phyloP scores from a whole-genome alignment of 129 eudicot genomes.

The Tanacetum coccineum region DNA sequence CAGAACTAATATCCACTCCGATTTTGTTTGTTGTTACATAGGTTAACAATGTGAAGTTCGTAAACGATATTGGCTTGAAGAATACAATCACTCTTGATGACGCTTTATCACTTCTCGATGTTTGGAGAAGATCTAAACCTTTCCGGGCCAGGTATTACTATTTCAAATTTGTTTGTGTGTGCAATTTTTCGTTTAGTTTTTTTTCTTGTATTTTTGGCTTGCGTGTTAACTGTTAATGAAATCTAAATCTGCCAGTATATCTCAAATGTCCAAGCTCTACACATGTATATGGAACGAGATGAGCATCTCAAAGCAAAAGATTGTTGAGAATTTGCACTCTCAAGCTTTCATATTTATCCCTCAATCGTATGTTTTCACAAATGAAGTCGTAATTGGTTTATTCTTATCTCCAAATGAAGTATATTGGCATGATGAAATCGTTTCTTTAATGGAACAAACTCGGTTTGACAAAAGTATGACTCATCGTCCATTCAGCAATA shows the following conservation, averaged over 20 bases:
- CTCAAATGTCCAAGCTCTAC: constrained; percentile 69
- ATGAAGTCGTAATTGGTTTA: constrained; percentile 51
- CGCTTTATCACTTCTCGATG: constrained; percentile 41
- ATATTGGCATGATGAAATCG: constrained; percentile 62
- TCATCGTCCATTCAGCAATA: constrained; percentile 13
- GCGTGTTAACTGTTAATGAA: constrained; percentile 4
- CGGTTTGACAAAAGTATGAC: too few species aligned
- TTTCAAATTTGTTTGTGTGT: not conserved
- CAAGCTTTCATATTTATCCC: constrained; percentile 69
- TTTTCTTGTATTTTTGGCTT: not conserved
- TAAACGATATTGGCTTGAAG: constrained; percentile 57
- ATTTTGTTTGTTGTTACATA: constrained; percentile 25
- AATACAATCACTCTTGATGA: constrained; percentile 52
- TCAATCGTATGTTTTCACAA: constrained; percentile 6
- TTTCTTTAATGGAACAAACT: constrained; percentile 33
- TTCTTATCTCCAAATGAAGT: constrained; percentile 60
- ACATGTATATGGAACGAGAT: constrained; percentile 56
- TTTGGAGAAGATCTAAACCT: constrained; percentile 50
- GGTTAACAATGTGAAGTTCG: constrained; percentile 56
- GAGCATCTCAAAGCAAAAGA: constrained; percentile 43
- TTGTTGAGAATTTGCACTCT: constrained; percentile 40
- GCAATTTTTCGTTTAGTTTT: not conserved
- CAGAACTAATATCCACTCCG: not conserved
- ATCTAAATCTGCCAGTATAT: constrained; percentile 38
- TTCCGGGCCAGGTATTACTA: constrained; percentile 57